These are phyloP conservation scores for Aeminium ludgeri DNA, from an alignment of 495 filamentous ascomycete species.

Conservation along the genomic window DNA sequence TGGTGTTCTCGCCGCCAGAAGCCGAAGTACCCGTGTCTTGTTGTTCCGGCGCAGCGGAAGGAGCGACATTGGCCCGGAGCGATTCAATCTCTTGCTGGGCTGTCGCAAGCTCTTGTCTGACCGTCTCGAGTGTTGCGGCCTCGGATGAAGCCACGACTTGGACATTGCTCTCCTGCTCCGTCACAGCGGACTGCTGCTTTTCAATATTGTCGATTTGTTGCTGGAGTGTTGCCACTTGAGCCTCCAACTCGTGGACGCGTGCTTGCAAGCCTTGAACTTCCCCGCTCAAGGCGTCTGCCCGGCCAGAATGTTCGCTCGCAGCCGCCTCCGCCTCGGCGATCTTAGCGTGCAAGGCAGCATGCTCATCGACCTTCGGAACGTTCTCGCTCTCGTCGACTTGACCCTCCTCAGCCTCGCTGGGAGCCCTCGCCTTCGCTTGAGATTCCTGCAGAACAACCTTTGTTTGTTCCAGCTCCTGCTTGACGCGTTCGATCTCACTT, in stretches of 20 bases:
- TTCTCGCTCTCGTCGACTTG: conserved; percentile 22
- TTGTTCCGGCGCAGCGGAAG: conserved; percentile 10
- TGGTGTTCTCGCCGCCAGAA: conserved; percentile 18
- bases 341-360: conserved; percentile 16
- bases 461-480: conserved; percentile 29
- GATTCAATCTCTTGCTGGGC: conserved; percentile 29
- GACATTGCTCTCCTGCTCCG: conserved; percentile 2
- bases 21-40: background rate
- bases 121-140: conserved; percentile 18
- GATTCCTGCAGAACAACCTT: conserved; percentile 17
- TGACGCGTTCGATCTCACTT: conserved; percentile 11
- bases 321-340: conserved; percentile 30
- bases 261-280: conserved; percentile 14
- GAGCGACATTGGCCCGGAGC: conserved; percentile 21
- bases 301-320: conserved; percentile 26
- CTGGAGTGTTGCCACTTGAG: conserved; percentile 29
- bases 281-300: conserved; percentile 18
- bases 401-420: conserved; percentile 22
- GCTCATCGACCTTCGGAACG: conserved; percentile 2
- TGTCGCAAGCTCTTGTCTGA: conserved; percentile 28
- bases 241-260: conserved; percentile 30
- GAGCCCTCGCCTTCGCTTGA: conserved; percentile 4
- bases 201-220: conserved; percentile 16
- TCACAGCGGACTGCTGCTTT: conserved; percentile 11
- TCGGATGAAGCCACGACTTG: conserved; percentile 10